Evolutionary conservation across 192 early-diverging fungal genomes (phyloP), one percentile per base, ranked within the genome.

Genomic region (Entomortierella chlamydospora): DNA sequence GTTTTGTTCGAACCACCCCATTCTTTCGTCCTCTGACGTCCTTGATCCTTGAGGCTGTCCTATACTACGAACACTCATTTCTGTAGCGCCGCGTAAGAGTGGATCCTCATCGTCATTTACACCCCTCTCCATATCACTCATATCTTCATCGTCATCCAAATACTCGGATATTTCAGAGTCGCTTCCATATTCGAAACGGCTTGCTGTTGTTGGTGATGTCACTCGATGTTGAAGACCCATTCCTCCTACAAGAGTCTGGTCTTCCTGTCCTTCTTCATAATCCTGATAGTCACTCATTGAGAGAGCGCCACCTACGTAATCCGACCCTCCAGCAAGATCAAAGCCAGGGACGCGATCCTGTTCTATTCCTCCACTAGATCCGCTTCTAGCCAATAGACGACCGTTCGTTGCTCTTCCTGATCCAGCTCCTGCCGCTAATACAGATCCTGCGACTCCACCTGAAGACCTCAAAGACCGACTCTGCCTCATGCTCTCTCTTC

Each of bases 111-210:
- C 53, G 25, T 55, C 58, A 51, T 69, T 65, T 15, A 26, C 49
- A 2, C 65, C 70, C 13, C 70, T 57, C 33, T 81, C 79, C 52
- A 72, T 68, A 49, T 83, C 76, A 23, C 64, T 62, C 52, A 69
- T 54, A 49, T 73, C 61, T 1, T 64, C 55, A 15, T 78, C 63
- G 4, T 72, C 55, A 56, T 72, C 63, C 33, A 53, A 33, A 26
- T 54, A 64, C 10, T 70, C 68, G 0, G 66, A 67, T 8, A 52
- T 56, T 7, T 73, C 70, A 8, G 73, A 73, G 45, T 78, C 64
- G 3, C 43, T 59, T 45, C 54, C 68, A 34, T 67, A 52, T 25
- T 56, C 65, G 26, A 47, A 6, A 22, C 53, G 58, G 8, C 25
- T 29, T 22, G 56, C 12, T 42, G 55, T n/a, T 58, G 49, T 33